A percentile compares a stretch with the other conserved stretches of the same genome.
Evolutionary conservation across 257 asterid species (phyloP).

Genomic region (Rehmannia glutinosa): DNA sequence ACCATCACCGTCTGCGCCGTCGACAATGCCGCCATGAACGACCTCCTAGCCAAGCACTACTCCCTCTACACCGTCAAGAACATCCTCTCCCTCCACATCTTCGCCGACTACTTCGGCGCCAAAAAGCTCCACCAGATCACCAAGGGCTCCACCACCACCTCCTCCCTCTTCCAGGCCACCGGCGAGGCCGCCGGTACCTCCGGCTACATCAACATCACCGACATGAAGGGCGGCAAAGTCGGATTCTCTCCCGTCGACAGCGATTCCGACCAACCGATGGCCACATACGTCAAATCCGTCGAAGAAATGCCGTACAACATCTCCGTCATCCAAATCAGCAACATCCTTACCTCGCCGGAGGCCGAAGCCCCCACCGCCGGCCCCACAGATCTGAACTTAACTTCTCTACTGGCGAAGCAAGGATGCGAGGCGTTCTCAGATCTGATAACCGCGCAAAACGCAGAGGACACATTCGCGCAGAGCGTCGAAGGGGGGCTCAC

Average conservation of each 20-base stretch:
- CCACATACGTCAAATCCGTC: conserved; percentile 59
- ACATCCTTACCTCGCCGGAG: conserved; percentile 47
- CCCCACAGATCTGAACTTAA: conserved; percentile 50
- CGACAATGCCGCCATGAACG: too few relatives aligned
- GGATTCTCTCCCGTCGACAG: conserved; percentile 53
- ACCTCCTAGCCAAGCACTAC: too few relatives aligned
- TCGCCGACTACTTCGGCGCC: conserved; percentile 84
- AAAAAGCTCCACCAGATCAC: conserved; percentile 74
- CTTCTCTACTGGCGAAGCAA: too few relatives aligned
- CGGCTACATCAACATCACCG: conserved; percentile 76
- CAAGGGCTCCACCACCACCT: conserved; percentile 65
- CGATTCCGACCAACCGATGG: conserved; percentile 33
- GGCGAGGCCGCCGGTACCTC: too few relatives aligned
- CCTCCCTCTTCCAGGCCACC: conserved; percentile 88
- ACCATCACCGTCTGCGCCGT: too few relatives aligned
- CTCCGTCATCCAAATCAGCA: conserved; percentile 66
- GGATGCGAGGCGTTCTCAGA: conserved; percentile 71
- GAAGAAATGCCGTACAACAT: conserved; percentile 55
- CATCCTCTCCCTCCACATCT: conserved; percentile 77
- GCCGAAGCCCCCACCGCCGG: conserved; percentile 72
- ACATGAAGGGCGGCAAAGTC: conserved; percentile 70
- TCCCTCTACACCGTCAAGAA: too few relatives aligned
- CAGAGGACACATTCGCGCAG: conserved; percentile 32
- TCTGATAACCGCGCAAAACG: conserved; percentile 37
- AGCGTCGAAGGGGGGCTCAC: conserved; percentile 60